phyloP scores from a whole-genome alignment of 2,329 filamentous ascomycete genomes.

The Tolypocladium sp. region DNA sequence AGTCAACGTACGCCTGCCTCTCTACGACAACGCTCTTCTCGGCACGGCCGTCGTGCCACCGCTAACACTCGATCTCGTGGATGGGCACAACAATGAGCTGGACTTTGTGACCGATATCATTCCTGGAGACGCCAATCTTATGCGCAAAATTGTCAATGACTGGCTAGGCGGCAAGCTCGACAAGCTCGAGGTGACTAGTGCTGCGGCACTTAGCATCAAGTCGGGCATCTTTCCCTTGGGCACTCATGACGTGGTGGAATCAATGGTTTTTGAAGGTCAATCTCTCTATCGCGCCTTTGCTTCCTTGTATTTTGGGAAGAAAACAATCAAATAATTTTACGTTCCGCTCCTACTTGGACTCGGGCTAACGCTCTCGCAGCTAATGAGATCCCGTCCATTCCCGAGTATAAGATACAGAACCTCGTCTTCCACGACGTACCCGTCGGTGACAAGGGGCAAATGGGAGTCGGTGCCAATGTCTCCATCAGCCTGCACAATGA shows the following conservation, averaged over 20 bases:
- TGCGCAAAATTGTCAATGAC: slow-evolving; percentile 75
- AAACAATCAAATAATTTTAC: slow-evolving; percentile 27
- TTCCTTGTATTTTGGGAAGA: slow-evolving; percentile 52
- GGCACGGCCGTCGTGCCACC: slow-evolving; percentile 70
- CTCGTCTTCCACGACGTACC: slow-evolving; percentile 70
- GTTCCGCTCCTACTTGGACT: slow-evolving; percentile 6
- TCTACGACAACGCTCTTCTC: slow-evolving; percentile 68
- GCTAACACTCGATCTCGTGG: slow-evolving; percentile 65
- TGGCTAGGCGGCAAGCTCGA: slow-evolving; percentile 76
- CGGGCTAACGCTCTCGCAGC: slow-evolving; percentile 35
- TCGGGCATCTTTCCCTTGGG: slow-evolving; percentile 75
- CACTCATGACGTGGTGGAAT: slow-evolving; percentile 64
- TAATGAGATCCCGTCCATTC: slow-evolving; percentile 65
- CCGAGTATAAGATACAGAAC: slow-evolving; percentile 72
- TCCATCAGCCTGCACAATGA: slow-evolving; percentile 63
- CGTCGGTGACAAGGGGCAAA: slow-evolving; percentile 34
- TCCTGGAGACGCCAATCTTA: slow-evolving; percentile 67
- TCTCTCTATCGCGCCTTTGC: slow-evolving; percentile 56
- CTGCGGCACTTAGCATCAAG: slow-evolving; percentile 63
- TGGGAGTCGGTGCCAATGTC: slow-evolving; percentile 72
- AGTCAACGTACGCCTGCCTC: slow-evolving; percentile 71
- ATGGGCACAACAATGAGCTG: slow-evolving; percentile 67
- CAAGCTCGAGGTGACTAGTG: slow-evolving; percentile 62
- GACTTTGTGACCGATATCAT: slow-evolving; percentile 71
- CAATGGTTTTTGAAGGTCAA: slow-evolving; percentile 76